A percentile compares a stretch with the other conserved stretches of the same genome.
These are phyloP conservation scores for Xylariales sp. DNA, from an alignment of 2,329 filamentous ascomycete species.

Conservation along the genomic window DNA sequence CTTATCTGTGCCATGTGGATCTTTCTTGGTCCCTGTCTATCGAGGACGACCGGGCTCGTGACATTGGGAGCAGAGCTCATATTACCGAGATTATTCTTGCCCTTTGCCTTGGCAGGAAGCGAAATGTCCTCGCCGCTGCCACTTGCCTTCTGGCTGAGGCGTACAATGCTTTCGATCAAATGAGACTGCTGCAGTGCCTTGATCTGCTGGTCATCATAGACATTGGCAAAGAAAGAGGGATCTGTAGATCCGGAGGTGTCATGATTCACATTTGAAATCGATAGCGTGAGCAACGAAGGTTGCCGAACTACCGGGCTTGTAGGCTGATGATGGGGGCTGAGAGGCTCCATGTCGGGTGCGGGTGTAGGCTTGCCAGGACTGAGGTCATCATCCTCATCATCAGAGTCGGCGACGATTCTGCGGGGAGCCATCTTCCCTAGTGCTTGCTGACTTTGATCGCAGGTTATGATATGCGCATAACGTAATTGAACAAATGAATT, in stretches of 20 bases:
- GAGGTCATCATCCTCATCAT: slow-evolving; percentile 24
- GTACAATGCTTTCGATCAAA: slow-evolving; percentile 28
- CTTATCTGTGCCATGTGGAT: slow-evolving; percentile 13
- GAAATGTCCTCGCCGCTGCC: slow-evolving; percentile 25
- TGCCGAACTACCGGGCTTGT: slow-evolving; percentile 11
- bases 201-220: slow-evolving; percentile 22
- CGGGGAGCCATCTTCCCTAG: slow-evolving; percentile 19
- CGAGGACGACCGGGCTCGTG: slow-evolving; percentile 19
- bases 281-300: background rate
- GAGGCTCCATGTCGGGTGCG: slow-evolving; percentile 23
- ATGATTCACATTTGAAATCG: slow-evolving; percentile 8
- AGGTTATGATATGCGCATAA: too few species aligned
- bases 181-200: slow-evolving; percentile 22
- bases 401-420: slow-evolving; percentile 29
- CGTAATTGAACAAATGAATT: too few species aligned
- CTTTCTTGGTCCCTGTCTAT: slow-evolving; percentile 12
- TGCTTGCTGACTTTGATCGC: too few species aligned
- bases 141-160: slow-evolving; percentile 27
- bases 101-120: slow-evolving; percentile 18
- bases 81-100: slow-evolving; percentile 9
- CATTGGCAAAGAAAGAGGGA: slow-evolving; percentile 22
- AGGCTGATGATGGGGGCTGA: slow-evolving; percentile 20
- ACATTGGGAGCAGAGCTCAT: slow-evolving; percentile 24
- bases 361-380: slow-evolving; percentile 13
- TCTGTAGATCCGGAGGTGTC: slow-evolving; percentile 21